phyloP scores from a whole-genome alignment of 2,329 filamentous ascomycete genomes.

The Colletotrichum magnum region DNA sequence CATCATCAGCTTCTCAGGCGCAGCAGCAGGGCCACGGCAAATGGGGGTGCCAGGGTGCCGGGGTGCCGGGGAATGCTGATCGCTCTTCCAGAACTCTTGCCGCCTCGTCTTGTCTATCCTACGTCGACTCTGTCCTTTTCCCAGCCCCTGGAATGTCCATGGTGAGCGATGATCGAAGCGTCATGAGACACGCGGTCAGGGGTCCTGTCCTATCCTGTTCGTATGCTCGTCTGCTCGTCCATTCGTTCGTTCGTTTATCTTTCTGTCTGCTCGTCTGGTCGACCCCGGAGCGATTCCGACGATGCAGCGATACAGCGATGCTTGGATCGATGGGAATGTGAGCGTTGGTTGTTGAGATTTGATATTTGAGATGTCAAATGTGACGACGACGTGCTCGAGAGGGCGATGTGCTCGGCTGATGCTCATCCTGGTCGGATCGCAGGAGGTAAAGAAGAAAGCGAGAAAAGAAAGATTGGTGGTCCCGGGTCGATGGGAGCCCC shows the following conservation, averaged over 20 bases:
- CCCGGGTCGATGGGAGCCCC: conserved; percentile 35
- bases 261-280: not conserved
- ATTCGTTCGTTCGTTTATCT: too few relatives aligned
- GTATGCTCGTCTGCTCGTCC: too few relatives aligned
- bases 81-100: conserved; percentile 33
- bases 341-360: too few relatives aligned
- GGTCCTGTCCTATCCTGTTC: not conserved
- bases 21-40: conserved; percentile 5
- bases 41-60: conserved; percentile 2
- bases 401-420: not conserved
- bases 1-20: conserved; percentile 6
- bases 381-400: conserved; percentile 20
- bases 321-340: not conserved
- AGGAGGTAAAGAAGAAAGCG: conserved; percentile 5
- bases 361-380: conserved; percentile 10
- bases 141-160: conserved; percentile 24
- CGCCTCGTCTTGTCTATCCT: not conserved
- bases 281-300: conserved; percentile 9
- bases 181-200: conserved; percentile 17
- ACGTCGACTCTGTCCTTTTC: conserved; percentile 1
- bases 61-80: conserved; percentile 29
- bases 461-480: conserved; percentile 22
- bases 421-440: not conserved
- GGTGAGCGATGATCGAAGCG: conserved; percentile 3
- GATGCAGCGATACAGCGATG: conserved; percentile 18